Evolutionary conservation across 2,329 filamentous ascomycete genomes (phyloP).

Genomic region (Talaromyces marneffei): DNA sequence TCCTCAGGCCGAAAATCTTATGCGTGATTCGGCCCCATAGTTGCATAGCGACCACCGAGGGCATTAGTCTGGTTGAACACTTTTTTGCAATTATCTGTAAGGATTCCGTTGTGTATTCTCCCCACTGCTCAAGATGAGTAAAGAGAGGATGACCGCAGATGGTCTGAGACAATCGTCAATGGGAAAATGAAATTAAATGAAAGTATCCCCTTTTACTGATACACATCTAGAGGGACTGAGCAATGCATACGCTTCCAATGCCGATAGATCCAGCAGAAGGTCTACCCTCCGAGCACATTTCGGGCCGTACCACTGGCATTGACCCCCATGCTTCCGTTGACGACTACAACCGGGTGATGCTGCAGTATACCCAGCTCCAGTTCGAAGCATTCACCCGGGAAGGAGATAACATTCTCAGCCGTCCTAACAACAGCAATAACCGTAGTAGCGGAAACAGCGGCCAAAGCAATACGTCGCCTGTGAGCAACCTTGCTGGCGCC

Average conservation of each 20-base stretch:
- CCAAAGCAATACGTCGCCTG: slow-evolving; percentile 25
- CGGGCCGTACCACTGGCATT: not conserved
- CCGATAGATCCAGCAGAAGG: slow-evolving; percentile 1
- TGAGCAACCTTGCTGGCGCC: slow-evolving; percentile 19
- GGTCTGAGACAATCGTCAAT: not conserved
- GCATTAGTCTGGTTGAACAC: not conserved
- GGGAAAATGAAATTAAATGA: not conserved
- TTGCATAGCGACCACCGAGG: not conserved
- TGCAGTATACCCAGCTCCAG: slow-evolving; percentile 34
- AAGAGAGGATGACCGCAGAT: not conserved
- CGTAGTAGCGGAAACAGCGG: slow-evolving; percentile 28
- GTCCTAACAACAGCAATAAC: slow-evolving; percentile 17
- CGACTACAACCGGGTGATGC: slow-evolving; percentile 36
- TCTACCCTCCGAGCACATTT: slow-evolving; percentile 6
- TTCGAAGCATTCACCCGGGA: slow-evolving; percentile 27
- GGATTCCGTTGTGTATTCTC: not conserved
- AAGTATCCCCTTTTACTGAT: slow-evolving; percentile 3
- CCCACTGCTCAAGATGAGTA: not conserved
- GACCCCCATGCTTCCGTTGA: slow-evolving; percentile 23
- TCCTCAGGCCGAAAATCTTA: not conserved
- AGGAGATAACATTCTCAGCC: slow-evolving; percentile 15
- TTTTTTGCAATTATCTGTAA: not conserved
- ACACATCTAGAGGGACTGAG: not conserved
- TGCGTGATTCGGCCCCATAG: not conserved
- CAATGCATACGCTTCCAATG: slow-evolving; percentile 9